Conservation (phyloP, 106 monocot genomes). For the Platanthera zijinensis region DNA sequence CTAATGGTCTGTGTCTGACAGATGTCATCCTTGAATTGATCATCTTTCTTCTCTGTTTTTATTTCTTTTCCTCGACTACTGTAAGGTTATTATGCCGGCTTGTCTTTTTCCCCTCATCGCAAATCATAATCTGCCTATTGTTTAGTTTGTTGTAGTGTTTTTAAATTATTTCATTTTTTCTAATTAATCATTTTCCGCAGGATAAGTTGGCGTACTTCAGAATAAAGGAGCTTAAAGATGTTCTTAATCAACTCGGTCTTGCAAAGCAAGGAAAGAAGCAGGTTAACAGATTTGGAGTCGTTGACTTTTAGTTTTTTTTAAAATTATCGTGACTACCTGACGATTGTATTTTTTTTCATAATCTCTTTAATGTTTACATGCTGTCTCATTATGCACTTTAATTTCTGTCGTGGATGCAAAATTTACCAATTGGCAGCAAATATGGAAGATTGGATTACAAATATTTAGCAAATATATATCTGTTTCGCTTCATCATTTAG, state of each 20-base stretch:
- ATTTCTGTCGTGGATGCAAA: background rate
- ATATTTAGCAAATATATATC: background rate
- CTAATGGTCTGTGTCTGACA: background rate
- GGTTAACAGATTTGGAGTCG: constrained; percentile 23
- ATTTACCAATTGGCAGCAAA: background rate
- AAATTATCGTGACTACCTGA: background rate
- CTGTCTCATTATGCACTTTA: background rate
- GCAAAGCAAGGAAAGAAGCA: constrained; percentile 97
- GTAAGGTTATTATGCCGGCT: background rate
- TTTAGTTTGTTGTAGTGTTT: background rate
- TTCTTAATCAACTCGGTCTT: constrained; percentile 68
- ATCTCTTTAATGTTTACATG: background rate
- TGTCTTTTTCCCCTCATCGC: background rate
- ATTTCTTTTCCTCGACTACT: background rate
- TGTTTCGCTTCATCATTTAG: background rate
- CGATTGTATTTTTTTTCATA: background rate
- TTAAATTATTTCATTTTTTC: background rate
- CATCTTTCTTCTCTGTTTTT: constrained; percentile 1
- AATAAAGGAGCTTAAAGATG: constrained; percentile 95
- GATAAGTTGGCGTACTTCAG: constrained; percentile 74
- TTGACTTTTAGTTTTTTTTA: background rate
- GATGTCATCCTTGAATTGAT: background rate
- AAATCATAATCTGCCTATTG: background rate
- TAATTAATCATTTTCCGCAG: constrained; percentile 13
- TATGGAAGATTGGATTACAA: background rate